Evolutionary conservation across 768 basidiomycete species (phyloP), one percentile per base, ranked within the genome.

Genomic region (Russula dissimulans): DNA sequence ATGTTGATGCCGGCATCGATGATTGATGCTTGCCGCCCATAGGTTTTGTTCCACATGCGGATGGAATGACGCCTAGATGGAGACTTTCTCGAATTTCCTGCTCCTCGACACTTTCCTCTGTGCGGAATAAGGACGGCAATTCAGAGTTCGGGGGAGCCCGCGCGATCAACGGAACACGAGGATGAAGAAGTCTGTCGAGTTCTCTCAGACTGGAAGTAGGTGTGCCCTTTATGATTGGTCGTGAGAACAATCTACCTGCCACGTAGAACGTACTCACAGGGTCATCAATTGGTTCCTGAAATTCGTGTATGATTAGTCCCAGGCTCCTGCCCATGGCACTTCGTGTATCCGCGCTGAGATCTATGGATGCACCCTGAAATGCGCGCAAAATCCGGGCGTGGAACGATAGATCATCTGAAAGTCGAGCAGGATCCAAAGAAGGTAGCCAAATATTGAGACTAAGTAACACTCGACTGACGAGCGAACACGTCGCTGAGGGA

Each of bases 121-220:
- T 72, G 31, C 77, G 78, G 64, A 82, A 83, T 32, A 91, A 75
- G 12, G 84, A 78, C 15, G 90, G 68, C 1, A 77, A 71, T 62
- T 87, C 87, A 11, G 87, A 68, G 34, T 79, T 75, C 15, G 89
- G 87, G 58, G 87, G 70, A 4, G 85, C 77, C 47, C 86, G 82
- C 55, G 90, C 76, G 12, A 89, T 71, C 8, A 90, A 87, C 9
- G 91, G 91, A 5, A 88, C 76, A 22, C 89, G 85, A 48, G 91
- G 90, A 66, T 93, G 91, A 11, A 94, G 68, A 26, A 91, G 72
- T 31, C 85, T 69, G 59, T 89, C 87, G 49, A 87, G 67, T 42
- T 53, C 51, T 57, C 55, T 57, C 61, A 57, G 51, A 52, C 47
- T 48, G 17, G 51, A 48, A 18, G 51, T 57, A 38, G 47, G 47